These are phyloP conservation scores for Medicago lupulina DNA, from an alignment of 306 rosid genomes.

Conservation along the genomic window DNA sequence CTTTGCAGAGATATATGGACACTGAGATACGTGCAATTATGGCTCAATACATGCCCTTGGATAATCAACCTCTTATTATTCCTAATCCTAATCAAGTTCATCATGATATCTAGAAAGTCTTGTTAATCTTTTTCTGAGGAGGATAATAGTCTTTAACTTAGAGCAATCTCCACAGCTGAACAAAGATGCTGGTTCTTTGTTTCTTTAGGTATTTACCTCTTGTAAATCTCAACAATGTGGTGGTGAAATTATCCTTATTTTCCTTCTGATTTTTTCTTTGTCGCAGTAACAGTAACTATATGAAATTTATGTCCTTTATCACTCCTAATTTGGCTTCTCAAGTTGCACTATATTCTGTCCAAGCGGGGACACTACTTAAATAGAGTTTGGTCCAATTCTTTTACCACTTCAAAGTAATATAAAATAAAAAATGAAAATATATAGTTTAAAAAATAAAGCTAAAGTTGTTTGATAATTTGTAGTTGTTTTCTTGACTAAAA, in stretches of 20 bases:
- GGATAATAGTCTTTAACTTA: slow-evolving; percentile 8
- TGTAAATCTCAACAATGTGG: slow-evolving; percentile 39
- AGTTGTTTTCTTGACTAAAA: not conserved
- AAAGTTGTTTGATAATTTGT: not conserved
- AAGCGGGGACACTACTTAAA: not conserved
- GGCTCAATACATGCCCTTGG: slow-evolving; percentile 99
- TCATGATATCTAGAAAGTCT: slow-evolving; percentile 49
- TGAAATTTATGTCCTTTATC: slow-evolving; percentile 8
- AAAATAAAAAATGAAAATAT: too few relatives aligned
- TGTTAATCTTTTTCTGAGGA: slow-evolving; percentile 8
- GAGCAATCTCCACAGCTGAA: slow-evolving; percentile 6
- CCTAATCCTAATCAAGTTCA: slow-evolving; percentile 44
- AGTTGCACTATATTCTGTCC: not conserved
- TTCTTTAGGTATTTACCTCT: slow-evolving; percentile 26
- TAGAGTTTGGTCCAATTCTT: not conserved
- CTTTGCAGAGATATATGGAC: slow-evolving; percentile 86
- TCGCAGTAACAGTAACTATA: not conserved
- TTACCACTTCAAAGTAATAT: not conserved
- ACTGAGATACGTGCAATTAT: slow-evolving; percentile 86
- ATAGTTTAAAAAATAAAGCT: not conserved
- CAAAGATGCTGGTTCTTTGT: not conserved
- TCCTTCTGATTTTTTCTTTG: not conserved
- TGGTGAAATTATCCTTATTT: not conserved
- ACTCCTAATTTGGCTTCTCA: not conserved
- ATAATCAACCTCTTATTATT: slow-evolving; percentile 62